These are phyloP conservation scores for Lasiodiplodia theobromae DNA, from an alignment of 2,329 filamentous ascomycete species.

Conservation along the genomic window DNA sequence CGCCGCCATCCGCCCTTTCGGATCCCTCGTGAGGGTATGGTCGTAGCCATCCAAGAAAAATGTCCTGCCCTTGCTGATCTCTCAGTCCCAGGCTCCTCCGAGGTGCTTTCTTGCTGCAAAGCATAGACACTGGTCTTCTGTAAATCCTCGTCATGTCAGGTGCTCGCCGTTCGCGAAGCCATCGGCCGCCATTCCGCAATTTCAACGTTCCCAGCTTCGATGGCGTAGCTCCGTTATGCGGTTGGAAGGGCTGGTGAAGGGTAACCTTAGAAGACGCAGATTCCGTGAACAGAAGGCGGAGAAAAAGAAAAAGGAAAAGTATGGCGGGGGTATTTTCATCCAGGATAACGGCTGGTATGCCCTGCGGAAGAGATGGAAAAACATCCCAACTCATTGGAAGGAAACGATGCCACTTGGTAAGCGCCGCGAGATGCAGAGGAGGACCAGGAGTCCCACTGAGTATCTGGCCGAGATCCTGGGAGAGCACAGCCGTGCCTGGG, in stretches of 20 bases:
- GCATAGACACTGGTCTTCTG: background rate
- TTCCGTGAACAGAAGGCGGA: too few relatives aligned
- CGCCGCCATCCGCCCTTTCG: background rate
- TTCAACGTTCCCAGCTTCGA: background rate
- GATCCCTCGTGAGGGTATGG: background rate
- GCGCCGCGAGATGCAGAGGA: background rate
- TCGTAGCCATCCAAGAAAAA: background rate
- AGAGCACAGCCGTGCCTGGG: background rate
- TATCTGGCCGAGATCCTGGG: background rate
- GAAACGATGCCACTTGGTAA: background rate
- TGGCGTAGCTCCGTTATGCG: background rate
- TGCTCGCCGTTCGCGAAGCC: background rate
- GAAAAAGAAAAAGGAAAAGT: background rate
- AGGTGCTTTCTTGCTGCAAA: background rate
- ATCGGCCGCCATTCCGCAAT: background rate
- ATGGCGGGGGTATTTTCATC: background rate
- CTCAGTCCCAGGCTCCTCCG: background rate
- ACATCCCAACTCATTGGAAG: background rate
- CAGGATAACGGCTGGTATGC: background rate
- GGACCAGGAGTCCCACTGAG: slow-evolving; percentile 5
- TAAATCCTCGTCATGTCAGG: background rate
- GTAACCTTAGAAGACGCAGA: too few relatives aligned
- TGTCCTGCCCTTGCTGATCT: background rate
- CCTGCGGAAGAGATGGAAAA: slow-evolving; percentile 3
- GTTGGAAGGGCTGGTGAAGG: background rate